phyloP scores from a whole-genome alignment of 352 stramenopile species.

The Phytopythium chamaehyphon region DNA sequence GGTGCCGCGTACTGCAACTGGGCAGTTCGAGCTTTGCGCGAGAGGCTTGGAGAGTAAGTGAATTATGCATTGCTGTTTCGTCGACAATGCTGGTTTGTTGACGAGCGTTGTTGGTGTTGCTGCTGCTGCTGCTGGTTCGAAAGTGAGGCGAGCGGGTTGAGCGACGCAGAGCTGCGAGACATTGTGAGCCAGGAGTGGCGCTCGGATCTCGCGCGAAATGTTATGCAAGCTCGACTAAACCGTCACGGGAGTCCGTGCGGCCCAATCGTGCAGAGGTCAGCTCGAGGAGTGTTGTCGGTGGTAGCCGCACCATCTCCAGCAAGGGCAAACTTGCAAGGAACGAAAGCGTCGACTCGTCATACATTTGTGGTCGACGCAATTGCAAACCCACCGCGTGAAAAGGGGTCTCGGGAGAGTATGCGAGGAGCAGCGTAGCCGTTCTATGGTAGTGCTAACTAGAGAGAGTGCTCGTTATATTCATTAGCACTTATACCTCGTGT shows the following conservation, averaged over 20 bases:
- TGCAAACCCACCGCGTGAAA: constrained; percentile 13
- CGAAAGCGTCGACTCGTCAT: neutral
- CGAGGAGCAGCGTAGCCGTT: no score
- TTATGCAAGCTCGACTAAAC: constrained; percentile 55
- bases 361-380: constrained; percentile 36
- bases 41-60: constrained; percentile 34
- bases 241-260: constrained; percentile 51
- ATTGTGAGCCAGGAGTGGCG: constrained; percentile 63
- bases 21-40: constrained; percentile 32
- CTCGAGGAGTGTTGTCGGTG: constrained; percentile 46
- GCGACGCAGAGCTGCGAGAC: constrained; percentile 34
- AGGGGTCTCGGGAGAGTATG: constrained; percentile 7
- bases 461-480: no score
- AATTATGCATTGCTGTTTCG: neutral
- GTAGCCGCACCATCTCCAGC: constrained; percentile 15
- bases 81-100: neutral
- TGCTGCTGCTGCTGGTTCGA: neutral
- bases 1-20: constrained; percentile 39
- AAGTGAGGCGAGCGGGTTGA: constrained; percentile 26
- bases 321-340: neutral
- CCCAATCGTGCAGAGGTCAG: constrained; percentile 45
- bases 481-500: no score
- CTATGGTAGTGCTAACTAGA: no score
- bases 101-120: neutral
- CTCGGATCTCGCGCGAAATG: constrained; percentile 46